A percentile compares a stretch with the other conserved stretches of the same genome.
These are phyloP conservation scores for Rubus parviflorus DNA, from an alignment of 306 rosid species.

Conservation along the genomic window DNA sequence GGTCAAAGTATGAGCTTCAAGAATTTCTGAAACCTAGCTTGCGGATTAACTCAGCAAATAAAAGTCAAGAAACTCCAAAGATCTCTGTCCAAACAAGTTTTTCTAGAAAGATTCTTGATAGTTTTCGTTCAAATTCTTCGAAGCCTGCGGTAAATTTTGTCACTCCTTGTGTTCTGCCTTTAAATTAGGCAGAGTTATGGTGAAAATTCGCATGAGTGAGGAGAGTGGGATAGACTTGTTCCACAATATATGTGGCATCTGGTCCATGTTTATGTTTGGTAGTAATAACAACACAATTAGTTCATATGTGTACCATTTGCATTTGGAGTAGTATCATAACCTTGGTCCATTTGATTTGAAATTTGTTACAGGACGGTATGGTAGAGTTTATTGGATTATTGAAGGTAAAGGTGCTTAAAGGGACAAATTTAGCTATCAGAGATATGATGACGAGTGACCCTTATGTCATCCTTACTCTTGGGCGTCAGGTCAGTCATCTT, in stretches of 20 bases:
- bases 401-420: slow-evolving; percentile 87
- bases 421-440: slow-evolving; percentile 85
- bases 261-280: slow-evolving; percentile 1
- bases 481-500: slow-evolving; percentile 66
- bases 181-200: slow-evolving; percentile 17
- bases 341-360: slow-evolving; percentile 38
- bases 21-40: slow-evolving; percentile 92
- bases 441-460: slow-evolving; percentile 99
- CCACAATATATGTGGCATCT: neutral
- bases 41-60: slow-evolving; percentile 60
- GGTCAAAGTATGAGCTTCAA: slow-evolving; percentile 90
- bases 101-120: slow-evolving; percentile 50
- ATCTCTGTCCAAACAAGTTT: slow-evolving; percentile 52
- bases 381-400: slow-evolving; percentile 86
- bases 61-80: slow-evolving; percentile 24
- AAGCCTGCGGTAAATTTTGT: slow-evolving; percentile 53
- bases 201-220: neutral
- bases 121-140: slow-evolving; percentile 54
- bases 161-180: slow-evolving; percentile 22
- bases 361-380: slow-evolving; percentile 79
- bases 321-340: neutral
- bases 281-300: neutral
- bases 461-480: slow-evolving; percentile 83
- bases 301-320: neutral
- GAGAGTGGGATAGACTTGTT: slow-evolving; percentile 14